A percentile compares a stretch with the other conserved stretches of the same genome.
Evolutionary conservation across 2,329 filamentous ascomycete species (phyloP).

Genomic region (Ustulina deusta): DNA sequence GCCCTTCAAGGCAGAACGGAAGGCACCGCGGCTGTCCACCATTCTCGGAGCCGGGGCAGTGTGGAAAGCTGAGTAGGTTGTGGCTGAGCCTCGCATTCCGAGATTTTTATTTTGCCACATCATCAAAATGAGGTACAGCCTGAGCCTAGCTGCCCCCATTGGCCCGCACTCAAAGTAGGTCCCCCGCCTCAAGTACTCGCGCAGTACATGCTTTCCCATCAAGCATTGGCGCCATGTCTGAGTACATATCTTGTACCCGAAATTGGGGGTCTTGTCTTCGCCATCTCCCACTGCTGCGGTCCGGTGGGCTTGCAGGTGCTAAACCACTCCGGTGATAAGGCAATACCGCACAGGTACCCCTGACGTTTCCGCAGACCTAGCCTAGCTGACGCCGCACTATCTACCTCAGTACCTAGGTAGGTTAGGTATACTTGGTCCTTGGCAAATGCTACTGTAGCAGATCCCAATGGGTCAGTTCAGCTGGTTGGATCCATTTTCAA

Average conservation of each 20-base stretch:
- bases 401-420: neutral
- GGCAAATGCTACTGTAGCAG: neutral
- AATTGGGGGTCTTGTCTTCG: neutral
- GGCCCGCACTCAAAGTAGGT: neutral
- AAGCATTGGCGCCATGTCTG: neutral
- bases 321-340: slow-evolving; percentile 30
- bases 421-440: neutral
- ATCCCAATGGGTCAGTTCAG: slow-evolving; percentile 11
- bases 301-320: slow-evolving; percentile 36
- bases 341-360: slow-evolving; percentile 19
- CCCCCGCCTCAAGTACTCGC: slow-evolving; percentile 12
- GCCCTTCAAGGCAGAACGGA: slow-evolving; percentile 30
- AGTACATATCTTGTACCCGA: slow-evolving; percentile 9
- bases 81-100: slow-evolving; percentile 34
- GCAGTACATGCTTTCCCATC: neutral
- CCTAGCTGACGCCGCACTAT: neutral
- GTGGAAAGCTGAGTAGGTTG: slow-evolving; percentile 15
- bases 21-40: neutral
- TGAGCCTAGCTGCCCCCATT: slow-evolving; percentile 17
- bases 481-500: slow-evolving; percentile 10
- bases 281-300: slow-evolving; percentile 36
- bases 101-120: slow-evolving; percentile 32
- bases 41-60: neutral
- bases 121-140: slow-evolving; percentile 31
- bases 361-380: neutral